Base-by-base conservation (phyloP, 345 rosid genomes). In the Lepidium sativum region DNA sequence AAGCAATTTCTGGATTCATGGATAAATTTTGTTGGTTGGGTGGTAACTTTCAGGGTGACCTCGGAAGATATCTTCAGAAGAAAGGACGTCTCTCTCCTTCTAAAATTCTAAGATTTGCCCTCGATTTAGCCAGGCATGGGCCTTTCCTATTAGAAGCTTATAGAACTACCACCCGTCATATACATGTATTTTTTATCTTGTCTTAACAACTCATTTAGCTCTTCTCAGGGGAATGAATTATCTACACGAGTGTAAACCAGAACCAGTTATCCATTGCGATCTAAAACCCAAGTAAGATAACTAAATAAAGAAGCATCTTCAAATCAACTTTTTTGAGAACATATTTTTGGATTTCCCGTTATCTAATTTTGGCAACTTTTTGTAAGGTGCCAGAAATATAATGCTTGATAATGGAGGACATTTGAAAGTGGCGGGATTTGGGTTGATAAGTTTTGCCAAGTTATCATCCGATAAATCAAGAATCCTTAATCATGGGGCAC, bases 361-460 rank as follows among this genome's bases (percentile, higher is more conserved):
- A 78, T 81, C 85, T 94, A 85, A 86, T 82, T 78, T 82, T 72
- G 79, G 77, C 85, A 79, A 85, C 76, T 86, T 81, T 86, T 80
- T 77, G 84, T 85, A 94, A 94, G 99, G 97, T 90, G 91, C 85
- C 97, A 94, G 99, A 86, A 94, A 90, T 84, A 79, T 94, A 81
- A 86, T 90, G 92, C 89, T 88, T 88, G 99, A 90, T 80, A 78
- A 39, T 76, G 88, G 97, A 64, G 92, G 95, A 54, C 91, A 69
- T 2, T 72, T 86, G 82, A 94, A 94, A 83, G 80, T 94, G 55
- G 63, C 91, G 48, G 97, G 97, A 62, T 94, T 90, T 74, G 97
- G 97, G 37, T 74, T 85, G 82, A 72, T 84, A 67, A 82, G 80
- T 66, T 54, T 83, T 77, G 74, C 89, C 51, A 80, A 77, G 65